phyloP scores from a whole-genome alignment of 495 filamentous ascomycete genomes.

The Hypoxylon lenormandii region DNA sequence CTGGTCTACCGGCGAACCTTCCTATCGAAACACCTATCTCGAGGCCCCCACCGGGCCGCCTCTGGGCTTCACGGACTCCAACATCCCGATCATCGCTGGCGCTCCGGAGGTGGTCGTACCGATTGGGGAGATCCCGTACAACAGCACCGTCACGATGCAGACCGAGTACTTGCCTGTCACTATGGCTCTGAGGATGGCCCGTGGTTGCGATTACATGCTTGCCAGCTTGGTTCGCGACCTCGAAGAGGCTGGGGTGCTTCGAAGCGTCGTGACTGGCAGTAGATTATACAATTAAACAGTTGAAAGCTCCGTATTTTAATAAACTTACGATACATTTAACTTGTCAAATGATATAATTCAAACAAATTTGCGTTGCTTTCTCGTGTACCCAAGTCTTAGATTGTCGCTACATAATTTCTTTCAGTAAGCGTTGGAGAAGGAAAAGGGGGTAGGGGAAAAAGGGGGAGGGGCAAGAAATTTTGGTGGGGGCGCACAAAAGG shows the following conservation, averaged over 20 bases:
- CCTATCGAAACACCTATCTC: background rate
- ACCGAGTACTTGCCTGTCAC: constrained; percentile 3
- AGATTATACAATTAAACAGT: background rate
- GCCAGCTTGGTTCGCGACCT: constrained; percentile 1
- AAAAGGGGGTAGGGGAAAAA: too few relatives aligned
- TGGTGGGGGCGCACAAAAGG: too few relatives aligned
- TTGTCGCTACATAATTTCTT: too few relatives aligned
- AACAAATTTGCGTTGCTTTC: too few relatives aligned
- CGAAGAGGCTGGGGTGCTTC: background rate
- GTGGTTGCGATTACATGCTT: background rate
- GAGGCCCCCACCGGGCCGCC: background rate
- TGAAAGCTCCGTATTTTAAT: background rate
- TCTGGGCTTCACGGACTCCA: background rate
- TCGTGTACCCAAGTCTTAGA: too few relatives aligned
- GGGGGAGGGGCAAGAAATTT: too few relatives aligned
- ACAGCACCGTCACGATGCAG: constrained; percentile 2
- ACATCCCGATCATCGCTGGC: background rate
- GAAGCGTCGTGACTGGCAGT: background rate
- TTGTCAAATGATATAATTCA: too few relatives aligned
- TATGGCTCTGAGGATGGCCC: constrained; percentile 1
- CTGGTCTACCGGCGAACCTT: background rate
- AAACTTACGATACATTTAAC: background rate
- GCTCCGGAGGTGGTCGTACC: background rate
- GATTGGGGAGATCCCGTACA: constrained; percentile 2
- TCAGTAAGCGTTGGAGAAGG: too few relatives aligned